Evolutionary conservation across 371 early-diverging fungal species (phyloP).

Genomic region (Rhizopus arrhizus): DNA sequence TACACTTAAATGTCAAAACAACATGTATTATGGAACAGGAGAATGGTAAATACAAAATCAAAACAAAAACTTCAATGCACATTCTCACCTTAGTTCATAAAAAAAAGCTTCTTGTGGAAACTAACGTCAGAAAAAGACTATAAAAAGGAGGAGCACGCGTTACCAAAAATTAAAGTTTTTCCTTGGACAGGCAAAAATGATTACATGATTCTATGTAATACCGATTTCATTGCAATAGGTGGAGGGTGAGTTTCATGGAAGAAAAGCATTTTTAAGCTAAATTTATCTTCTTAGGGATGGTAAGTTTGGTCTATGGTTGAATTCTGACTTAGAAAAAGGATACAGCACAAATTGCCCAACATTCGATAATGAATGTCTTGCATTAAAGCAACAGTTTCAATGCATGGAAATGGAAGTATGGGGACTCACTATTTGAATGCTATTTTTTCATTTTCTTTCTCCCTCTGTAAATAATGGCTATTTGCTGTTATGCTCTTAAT

Average conservation of each 20-base stretch:
- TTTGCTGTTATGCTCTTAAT: too few species aligned
- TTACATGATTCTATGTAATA: slow-evolving; percentile 83
- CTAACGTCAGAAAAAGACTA: slow-evolving; percentile 22
- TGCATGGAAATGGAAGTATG: slow-evolving; percentile 48
- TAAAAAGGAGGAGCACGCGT: slow-evolving; percentile 3
- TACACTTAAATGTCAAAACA: slow-evolving; percentile 56
- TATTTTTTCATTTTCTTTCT: slow-evolving; percentile 5
- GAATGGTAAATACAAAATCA: slow-evolving; percentile 67
- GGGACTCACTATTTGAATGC: slow-evolving; percentile 30
- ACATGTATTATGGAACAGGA: slow-evolving; percentile 88
- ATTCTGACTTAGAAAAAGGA: slow-evolving; percentile 83
- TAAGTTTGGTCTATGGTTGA: slow-evolving; percentile 89
- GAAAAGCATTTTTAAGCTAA: not conserved
- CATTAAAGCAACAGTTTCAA: slow-evolving; percentile 39
- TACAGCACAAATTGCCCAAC: slow-evolving; percentile 82
- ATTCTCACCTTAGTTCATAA: not conserved
- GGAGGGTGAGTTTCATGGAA: slow-evolving; percentile 69
- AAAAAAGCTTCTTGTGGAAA: slow-evolving; percentile 76
- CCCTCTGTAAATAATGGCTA: too few species aligned
- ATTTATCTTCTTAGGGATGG: slow-evolving; percentile 59
- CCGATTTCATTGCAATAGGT: slow-evolving; percentile 86
- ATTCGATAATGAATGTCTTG: slow-evolving; percentile 81
- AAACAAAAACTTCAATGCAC: not conserved
- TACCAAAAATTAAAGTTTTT: slow-evolving; percentile 60
- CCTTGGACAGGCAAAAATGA: slow-evolving; percentile 89